phyloP scores from a whole-genome alignment of 2,329 filamentous ascomycete species.

The Phialocephala sp. region DNA sequence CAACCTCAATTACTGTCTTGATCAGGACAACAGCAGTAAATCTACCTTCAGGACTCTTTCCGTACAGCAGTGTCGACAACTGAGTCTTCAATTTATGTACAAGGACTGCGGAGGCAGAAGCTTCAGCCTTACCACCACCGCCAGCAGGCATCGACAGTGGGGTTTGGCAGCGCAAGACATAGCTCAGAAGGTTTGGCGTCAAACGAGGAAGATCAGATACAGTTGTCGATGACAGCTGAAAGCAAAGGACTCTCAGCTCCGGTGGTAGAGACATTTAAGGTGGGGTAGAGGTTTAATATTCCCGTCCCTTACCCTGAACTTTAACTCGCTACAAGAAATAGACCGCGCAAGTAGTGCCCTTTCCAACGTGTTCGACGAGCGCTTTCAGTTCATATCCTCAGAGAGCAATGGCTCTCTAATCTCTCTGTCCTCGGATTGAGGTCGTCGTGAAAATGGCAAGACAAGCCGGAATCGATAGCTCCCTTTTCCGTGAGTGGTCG shows the following conservation, averaged over 20 bases:
- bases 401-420: background rate
- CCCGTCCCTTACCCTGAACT: background rate
- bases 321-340: background rate
- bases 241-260: constrained; percentile 69
- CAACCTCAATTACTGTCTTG: constrained; percentile 81
- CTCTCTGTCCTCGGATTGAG: background rate
- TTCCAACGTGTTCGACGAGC: background rate
- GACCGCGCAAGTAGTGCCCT: background rate
- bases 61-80: constrained; percentile 77
- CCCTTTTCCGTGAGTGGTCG: background rate
- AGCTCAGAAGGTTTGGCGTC: constrained; percentile 69
- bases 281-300: background rate
- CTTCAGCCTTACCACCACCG: constrained; percentile 62
- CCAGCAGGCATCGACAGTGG: constrained; percentile 69
- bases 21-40: constrained; percentile 80
- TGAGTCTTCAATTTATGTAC: constrained; percentile 84
- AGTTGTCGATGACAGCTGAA: constrained; percentile 73
- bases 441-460: background rate
- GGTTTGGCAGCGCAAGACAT: constrained; percentile 61
- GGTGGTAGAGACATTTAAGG: constrained; percentile 49
- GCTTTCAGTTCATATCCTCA: background rate
- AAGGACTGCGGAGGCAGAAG: constrained; percentile 69
- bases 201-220: constrained; percentile 76
- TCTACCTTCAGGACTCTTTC: constrained; percentile 74
- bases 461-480: background rate